Base-by-base conservation (phyloP, 1,139 yeast species). In the Debaryomyces psychrophilus region DNA sequence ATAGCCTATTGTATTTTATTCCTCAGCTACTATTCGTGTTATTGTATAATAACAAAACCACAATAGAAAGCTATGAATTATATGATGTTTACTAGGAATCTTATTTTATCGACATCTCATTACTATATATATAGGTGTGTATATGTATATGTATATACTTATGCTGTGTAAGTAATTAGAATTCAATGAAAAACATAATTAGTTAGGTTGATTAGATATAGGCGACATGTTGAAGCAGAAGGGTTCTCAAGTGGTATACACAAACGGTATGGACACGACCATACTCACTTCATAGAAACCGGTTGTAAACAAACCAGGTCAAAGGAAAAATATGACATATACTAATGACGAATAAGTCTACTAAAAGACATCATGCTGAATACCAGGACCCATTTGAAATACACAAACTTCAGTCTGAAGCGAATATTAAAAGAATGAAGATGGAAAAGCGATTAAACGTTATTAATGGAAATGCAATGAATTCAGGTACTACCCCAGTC, bases 371-470 rank as follows among this genome's bases (percentile, higher is more conserved):
- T 9, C n/a, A 28, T 28, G 33, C 17, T 18, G 22, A 27, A 22
- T 29, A 41, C 25, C 31, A 22, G 11, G 65, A 61, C 44, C 54
- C 63, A 5, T 58, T 62, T 46, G 60, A 59, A 41, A 41, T 50
- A 23, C 52, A 51, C 37, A 48, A 45, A 37, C 41, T 44, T 8
- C 57, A 56, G 33, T 37, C 52, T 8, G 56, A 53, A 34, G 55
- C 53, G 8, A 57, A 52, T 41, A n/a, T 55, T 12, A 50, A 54
- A 35, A 52, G 56, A 8, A 54, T 57, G 64, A 51, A 49, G 33
- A 34, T 18, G 41, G 56, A 55, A 35, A 48, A 46, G 20, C 42
- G 56, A n/a, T 39, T 50, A 26, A 50, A 48, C 20, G 31, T 46
- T 11, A 26, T 31, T 20, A 31, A 35, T 9, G 50, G 47, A 7